Conservation (phyloP, 192 early-diverging fungal genomes). For the Coemansia sp. region DNA sequence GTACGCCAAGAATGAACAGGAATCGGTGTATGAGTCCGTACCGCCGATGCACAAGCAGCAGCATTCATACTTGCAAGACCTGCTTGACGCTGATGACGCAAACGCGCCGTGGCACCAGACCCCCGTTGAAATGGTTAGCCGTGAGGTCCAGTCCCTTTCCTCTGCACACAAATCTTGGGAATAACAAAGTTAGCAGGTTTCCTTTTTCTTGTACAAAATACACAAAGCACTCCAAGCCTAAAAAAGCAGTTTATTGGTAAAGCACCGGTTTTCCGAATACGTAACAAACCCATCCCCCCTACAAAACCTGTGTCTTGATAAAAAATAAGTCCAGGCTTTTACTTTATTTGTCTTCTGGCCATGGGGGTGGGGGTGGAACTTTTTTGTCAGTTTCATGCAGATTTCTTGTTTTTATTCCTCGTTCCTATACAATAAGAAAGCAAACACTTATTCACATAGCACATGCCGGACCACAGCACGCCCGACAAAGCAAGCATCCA, state of each 20-base stretch:
- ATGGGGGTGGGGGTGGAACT: too few relatives aligned
- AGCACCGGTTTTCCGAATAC: too few relatives aligned
- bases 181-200: background rate
- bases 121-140: slow-evolving; percentile 48
- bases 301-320: too few relatives aligned
- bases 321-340: too few relatives aligned
- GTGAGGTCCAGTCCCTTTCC: slow-evolving; percentile 37
- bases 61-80: slow-evolving; percentile 37
- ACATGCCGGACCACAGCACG: background rate
- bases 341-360: too few relatives aligned
- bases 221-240: too few relatives aligned
- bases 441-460: too few relatives aligned
- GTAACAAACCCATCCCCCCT: too few relatives aligned
- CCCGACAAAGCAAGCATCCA: background rate
- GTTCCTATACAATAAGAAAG: too few relatives aligned
- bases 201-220: background rate
- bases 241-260: too few relatives aligned
- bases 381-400: too few relatives aligned
- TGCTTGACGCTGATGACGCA: slow-evolving; percentile 47
- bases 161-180: slow-evolving; percentile 41
- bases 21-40: slow-evolving; percentile 17
- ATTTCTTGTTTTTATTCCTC: too few relatives aligned
- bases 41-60: slow-evolving; percentile 1
- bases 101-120: slow-evolving; percentile 49
- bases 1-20: slow-evolving; percentile 16